phyloP scores from a whole-genome alignment of 371 early-diverging fungal genomes.

The Apophysomyces elegans region DNA sequence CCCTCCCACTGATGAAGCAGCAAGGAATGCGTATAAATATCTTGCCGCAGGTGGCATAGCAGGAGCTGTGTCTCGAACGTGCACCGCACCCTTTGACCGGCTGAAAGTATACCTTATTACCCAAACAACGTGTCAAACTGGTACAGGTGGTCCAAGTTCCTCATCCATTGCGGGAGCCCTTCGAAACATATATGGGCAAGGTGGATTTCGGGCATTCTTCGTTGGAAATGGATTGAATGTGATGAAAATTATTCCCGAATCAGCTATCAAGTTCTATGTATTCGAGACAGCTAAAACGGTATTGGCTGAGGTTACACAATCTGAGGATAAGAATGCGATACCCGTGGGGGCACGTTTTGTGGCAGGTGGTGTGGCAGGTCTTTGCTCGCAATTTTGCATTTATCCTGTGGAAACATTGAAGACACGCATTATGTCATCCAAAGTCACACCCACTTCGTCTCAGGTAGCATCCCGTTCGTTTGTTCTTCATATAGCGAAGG shows the following conservation, averaged over 20 bases:
- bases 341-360: slow-evolving; percentile 70
- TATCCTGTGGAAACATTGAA: slow-evolving; percentile 85
- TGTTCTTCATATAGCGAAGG: slow-evolving; percentile 51
- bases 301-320: slow-evolving; percentile 52
- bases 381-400: slow-evolving; percentile 76
- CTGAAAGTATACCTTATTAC: slow-evolving; percentile 75
- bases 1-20: slow-evolving; percentile 52
- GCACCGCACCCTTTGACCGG: slow-evolving; percentile 82
- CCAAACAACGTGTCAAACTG: slow-evolving; percentile 31
- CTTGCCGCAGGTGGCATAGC: slow-evolving; percentile 77
- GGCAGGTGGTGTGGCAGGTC: slow-evolving; percentile 83
- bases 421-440: slow-evolving; percentile 76
- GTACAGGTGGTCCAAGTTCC: slow-evolving; percentile 12
- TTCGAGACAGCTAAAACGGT: slow-evolving; percentile 71
- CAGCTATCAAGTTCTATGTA: slow-evolving; percentile 76
- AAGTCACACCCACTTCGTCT: slow-evolving; percentile 13
- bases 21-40: slow-evolving; percentile 58
- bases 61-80: slow-evolving; percentile 77
- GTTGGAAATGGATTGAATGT: slow-evolving; percentile 78
- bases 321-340: slow-evolving; percentile 58
- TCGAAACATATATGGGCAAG: slow-evolving; percentile 58
- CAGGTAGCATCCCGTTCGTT: slow-evolving; percentile 24
- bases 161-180: slow-evolving; percentile 42
- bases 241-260: slow-evolving; percentile 79
- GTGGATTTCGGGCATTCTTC: slow-evolving; percentile 70